Base-by-base conservation (phyloP, 331 rosid genomes). In the Prunus yedoensis region DNA sequence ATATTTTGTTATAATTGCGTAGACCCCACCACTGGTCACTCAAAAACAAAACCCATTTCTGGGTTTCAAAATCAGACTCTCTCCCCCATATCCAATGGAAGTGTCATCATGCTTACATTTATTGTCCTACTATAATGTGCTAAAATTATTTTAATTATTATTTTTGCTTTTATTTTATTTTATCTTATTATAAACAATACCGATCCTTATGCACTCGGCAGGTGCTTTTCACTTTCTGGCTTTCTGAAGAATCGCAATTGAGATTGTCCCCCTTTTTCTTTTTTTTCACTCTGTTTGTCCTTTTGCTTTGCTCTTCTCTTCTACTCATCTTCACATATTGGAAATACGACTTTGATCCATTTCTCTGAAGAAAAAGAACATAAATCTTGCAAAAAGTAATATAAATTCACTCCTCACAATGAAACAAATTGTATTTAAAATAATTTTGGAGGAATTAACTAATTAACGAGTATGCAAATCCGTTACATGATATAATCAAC, bases 181-280 rank as follows among this genome's bases (percentile, higher is more conserved):
- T 23, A 20, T 61, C 41, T 47, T 74, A 79, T 74, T 70, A 16
- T 43, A 80, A 66, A 67, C 74, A 81, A 73, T 54, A 78, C 78
- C 76, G 79, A 74, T 66, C 79, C 85, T 68, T 72, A 65, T 69
- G 77, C 72, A 84, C 77, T 79, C 78, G 52, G 45, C 80, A 68
- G 77, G 60, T 83, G 77, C 88, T 87, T 89, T 63, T 88, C 88
- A 70, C 91, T 88, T 89, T 91, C 91, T 86, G 74, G 77, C 84
- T 86, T 85, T 88, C 74, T 71, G 80, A 77, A 74, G 83, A 85
- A 80, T 84, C 87, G 25, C 21, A 21, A 21, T 21, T 21, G 21
- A 21, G 21, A 21, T 59, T 70, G 57, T 75, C 78, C 67, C 76
- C 72, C 81, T 75, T 85, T 77, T 80, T 86, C n/a, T n/a, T 23